phyloP scores from a whole-genome alignment of 2,329 filamentous ascomycete genomes.

The Elsinoe arachidis region DNA sequence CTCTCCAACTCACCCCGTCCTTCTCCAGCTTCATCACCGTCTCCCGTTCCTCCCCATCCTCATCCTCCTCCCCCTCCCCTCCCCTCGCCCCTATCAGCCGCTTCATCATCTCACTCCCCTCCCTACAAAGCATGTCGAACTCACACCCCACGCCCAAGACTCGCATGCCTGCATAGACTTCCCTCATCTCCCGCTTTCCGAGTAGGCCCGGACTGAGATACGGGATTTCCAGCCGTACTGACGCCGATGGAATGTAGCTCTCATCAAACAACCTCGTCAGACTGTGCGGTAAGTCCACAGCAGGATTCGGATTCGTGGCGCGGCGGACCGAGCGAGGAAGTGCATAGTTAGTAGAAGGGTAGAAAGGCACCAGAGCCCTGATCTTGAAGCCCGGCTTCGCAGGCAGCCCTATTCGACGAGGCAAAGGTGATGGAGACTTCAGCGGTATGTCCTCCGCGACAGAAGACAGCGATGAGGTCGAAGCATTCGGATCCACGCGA shows the following conservation, averaged over 20 bases:
- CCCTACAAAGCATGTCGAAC: constrained; percentile 58
- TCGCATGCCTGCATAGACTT: constrained; percentile 44
- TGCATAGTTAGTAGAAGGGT: constrained; percentile 55
- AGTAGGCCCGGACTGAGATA: constrained; percentile 53
- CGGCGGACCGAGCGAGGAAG: constrained; percentile 51
- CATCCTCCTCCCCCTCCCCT: constrained; percentile 14
- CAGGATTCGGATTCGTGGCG: constrained; percentile 45
- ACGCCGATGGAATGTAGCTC: constrained; percentile 36
- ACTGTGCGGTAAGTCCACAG: constrained; percentile 42
- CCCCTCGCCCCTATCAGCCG: constrained; percentile 39
- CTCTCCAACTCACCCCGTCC: constrained; percentile 51
- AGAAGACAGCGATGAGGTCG: constrained; percentile 16
- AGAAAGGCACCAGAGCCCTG: constrained; percentile 52
- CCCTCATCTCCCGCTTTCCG: constrained; percentile 43
- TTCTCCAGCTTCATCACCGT: neutral
- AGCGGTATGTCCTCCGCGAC: constrained; percentile 15
- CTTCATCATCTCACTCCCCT: constrained; percentile 51
- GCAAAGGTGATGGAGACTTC: constrained; percentile 15
- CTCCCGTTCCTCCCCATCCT: constrained; percentile 20
- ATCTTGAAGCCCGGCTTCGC: constrained; percentile 35
- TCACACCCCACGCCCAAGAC: constrained; percentile 56
- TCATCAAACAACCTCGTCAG: constrained; percentile 47
- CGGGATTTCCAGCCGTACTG: constrained; percentile 45
- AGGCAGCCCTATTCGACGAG: constrained; percentile 17
- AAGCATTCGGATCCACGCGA: constrained; percentile 1